phyloP scores from a whole-genome alignment of 2,329 filamentous ascomycete genomes.

The Ophiostoma piceae region DNA sequence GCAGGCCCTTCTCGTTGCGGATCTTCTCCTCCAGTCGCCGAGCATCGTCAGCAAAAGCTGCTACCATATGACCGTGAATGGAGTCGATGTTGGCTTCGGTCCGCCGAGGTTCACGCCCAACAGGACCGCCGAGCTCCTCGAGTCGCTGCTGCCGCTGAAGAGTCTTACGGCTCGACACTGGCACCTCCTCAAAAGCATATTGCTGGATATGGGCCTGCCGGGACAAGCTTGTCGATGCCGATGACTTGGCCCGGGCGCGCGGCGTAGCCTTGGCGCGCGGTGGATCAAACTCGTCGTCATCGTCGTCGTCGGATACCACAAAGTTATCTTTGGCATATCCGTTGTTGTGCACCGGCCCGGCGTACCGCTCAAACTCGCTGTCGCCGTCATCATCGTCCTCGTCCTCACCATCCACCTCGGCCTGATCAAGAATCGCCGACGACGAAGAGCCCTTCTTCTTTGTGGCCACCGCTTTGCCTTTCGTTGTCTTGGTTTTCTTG shows the following conservation, averaged over 20 bases:
- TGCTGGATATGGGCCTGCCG: constrained; percentile 23
- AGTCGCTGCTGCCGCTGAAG: constrained; percentile 35
- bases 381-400: constrained; percentile 38
- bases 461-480: neutral
- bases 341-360: constrained; percentile 35
- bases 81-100: constrained; percentile 34
- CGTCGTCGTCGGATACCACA: constrained; percentile 41
- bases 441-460: constrained; percentile 24
- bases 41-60: constrained; percentile 59
- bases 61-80: constrained; percentile 58
- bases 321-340: constrained; percentile 44
- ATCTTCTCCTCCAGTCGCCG: constrained; percentile 56
- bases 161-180: constrained; percentile 17
- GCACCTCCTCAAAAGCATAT: constrained; percentile 19
- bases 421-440: constrained; percentile 32
- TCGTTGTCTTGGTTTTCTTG: constrained; percentile 7
- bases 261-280: neutral
- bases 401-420: constrained; percentile 30
- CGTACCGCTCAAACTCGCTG: constrained; percentile 38
- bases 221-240: constrained; percentile 25
- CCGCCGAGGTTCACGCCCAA: constrained; percentile 52
- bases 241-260: neutral
- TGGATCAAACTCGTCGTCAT: constrained; percentile 30
- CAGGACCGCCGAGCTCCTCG: constrained; percentile 50
- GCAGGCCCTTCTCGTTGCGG: constrained; percentile 53